A percentile compares a stretch with the other conserved stretches of the same genome.
Conservation (phyloP, 257 asterid genomes). For the Fraxinus cuspidata region DNA sequence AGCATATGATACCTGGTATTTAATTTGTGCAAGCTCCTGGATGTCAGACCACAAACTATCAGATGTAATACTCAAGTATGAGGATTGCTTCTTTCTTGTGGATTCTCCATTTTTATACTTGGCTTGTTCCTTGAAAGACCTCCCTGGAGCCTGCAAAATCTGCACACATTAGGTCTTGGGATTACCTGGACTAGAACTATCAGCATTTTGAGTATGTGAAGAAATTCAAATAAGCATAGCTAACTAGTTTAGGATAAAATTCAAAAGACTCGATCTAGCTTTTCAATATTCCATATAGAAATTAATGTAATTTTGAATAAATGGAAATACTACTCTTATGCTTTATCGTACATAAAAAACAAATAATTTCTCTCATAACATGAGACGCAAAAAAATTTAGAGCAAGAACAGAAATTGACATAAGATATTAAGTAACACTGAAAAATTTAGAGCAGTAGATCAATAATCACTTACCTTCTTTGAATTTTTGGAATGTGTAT, state of each 20-base stretch:
- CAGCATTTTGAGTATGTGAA: neutral
- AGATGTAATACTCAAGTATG: slow-evolving; percentile 54
- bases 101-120: slow-evolving; percentile 49
- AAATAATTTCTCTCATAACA: neutral
- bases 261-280: neutral
- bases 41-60: slow-evolving; percentile 86
- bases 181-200: slow-evolving; percentile 1
- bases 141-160: slow-evolving; percentile 52
- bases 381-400: neutral
- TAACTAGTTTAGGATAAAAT: neutral
- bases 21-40: slow-evolving; percentile 75
- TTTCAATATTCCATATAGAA: neutral
- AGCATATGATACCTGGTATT: slow-evolving; percentile 67
- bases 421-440: neutral
- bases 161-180: neutral
- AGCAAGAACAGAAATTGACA: slow-evolving; percentile 8
- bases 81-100: slow-evolving; percentile 57
- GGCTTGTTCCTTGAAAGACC: slow-evolving; percentile 51
- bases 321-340: neutral
- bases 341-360: neutral
- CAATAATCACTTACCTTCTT: slow-evolving; percentile 50
- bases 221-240: neutral
- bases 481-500: slow-evolving; percentile 52
- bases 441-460: neutral
- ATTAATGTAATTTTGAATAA: neutral